Conservation (phyloP, 2,329 filamentous ascomycete genomes). For the Akanthomyces dipterigenus region DNA sequence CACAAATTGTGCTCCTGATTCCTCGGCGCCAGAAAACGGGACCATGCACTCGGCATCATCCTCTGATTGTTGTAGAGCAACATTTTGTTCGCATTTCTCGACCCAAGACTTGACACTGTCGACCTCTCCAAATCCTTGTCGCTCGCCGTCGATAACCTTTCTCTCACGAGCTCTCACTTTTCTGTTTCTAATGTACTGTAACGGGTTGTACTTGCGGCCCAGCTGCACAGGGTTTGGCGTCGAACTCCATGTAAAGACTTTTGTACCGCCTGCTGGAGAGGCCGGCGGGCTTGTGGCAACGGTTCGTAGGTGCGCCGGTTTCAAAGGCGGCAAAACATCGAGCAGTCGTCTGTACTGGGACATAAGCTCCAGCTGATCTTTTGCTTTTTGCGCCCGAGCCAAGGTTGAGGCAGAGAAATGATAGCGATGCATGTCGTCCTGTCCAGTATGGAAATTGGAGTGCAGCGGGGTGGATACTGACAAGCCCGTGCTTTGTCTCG, state of each 20-base stretch:
- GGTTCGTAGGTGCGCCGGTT: constrained; percentile 32
- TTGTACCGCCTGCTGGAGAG: constrained; percentile 27
- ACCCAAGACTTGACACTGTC: constrained; percentile 70
- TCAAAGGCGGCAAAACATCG: constrained; percentile 70
- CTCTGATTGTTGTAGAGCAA: constrained; percentile 18
- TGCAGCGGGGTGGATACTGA: constrained; percentile 40
- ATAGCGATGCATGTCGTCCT: constrained; percentile 48
- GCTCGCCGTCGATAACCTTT: constrained; percentile 64
- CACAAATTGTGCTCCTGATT: constrained; percentile 34
- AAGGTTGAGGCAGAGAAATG: constrained; percentile 75
- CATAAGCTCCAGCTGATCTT: constrained; percentile 77
- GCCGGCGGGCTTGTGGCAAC: constrained; percentile 35
- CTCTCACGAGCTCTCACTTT: constrained; percentile 77
- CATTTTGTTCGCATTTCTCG: constrained; percentile 48
- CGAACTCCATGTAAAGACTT: constrained; percentile 8
- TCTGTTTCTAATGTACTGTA: constrained; percentile 88
- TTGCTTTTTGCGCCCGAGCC: constrained; percentile 75
- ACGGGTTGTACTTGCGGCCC: constrained; percentile 76
- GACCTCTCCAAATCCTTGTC: constrained; percentile 71
- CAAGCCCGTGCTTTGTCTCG: constrained; percentile 34
- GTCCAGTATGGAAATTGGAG: constrained; percentile 32
- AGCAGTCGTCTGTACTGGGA: constrained; percentile 76
- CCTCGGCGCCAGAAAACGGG: constrained; percentile 39
- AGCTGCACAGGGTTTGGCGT: constrained; percentile 26
- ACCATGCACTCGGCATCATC: constrained; percentile 29